Evolutionary conservation across 169 alveolate species (phyloP).

Genomic region (Babesia ovis): DNA sequence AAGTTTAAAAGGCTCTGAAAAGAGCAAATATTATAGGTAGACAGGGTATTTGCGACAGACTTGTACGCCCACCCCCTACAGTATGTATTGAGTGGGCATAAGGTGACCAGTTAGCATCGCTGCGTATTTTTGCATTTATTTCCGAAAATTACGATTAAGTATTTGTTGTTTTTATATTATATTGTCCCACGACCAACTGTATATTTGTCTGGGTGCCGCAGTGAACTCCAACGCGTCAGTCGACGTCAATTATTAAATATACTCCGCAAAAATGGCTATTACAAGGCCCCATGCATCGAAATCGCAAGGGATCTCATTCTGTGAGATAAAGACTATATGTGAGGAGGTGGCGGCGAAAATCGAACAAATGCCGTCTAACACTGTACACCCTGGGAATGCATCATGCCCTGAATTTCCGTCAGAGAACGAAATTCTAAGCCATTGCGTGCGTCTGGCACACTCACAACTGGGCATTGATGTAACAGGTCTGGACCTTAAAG

Average conservation of each 20-base stretch:
- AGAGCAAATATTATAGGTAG: not conserved
- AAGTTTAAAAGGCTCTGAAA: not conserved
- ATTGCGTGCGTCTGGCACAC: conserved; percentile 38
- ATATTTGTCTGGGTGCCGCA: no score
- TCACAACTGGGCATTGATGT: conserved; percentile 44
- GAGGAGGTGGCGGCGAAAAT: conserved; percentile 1
- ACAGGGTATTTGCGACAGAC: not conserved
- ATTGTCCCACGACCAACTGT: no score
- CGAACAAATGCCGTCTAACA: not conserved
- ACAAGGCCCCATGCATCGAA: not conserved
- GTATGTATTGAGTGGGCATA: not conserved
- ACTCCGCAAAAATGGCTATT: not conserved
- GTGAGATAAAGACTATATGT: not conserved
- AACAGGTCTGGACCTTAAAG: conserved; percentile 7
- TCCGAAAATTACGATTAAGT: not conserved
- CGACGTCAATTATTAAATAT: not conserved
- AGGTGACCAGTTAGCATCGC: not conserved
- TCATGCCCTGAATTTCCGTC: not conserved
- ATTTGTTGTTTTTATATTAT: no score
- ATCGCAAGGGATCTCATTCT: not conserved
- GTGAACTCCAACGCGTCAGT: no score
- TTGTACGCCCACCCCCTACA: not conserved
- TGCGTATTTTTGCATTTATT: not conserved
- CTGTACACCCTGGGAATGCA: not conserved
- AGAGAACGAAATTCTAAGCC: conserved; percentile 3